Evolutionary conservation across 139 green algal genomes (phyloP), one percentile per base, ranked within the genome.

Genomic region (Closterium sp.): DNA sequence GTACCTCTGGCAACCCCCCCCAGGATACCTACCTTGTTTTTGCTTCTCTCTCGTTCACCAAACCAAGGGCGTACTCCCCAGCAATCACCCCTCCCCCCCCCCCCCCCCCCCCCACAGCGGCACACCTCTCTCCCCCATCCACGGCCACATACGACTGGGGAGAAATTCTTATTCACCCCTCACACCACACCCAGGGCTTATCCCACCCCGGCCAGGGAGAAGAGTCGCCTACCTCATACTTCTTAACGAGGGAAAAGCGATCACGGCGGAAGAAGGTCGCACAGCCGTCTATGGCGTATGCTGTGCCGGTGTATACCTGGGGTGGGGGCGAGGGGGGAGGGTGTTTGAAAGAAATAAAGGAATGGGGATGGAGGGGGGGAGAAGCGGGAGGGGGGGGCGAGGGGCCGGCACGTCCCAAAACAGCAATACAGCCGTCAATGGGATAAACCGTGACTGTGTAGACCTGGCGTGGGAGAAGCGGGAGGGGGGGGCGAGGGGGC

Each of bases 181-280:
- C 84, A 28, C 84, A 87, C n/a, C n/a, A 30, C 84, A 87, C n/a
- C 2, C 84, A 28, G n/a, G n/a, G 27, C 84, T 29, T 7, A 31
- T 9, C 11, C 32, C 32, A 38, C 32, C 32, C 4, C 32, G 32
- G 32, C 32, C 32, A n/a, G n/a, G n/a, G n/a, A n/a, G n/a, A n/a
- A n/a, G n/a, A n/a, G n/a, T n/a, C n/a, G 21, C 92, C 2, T 62
- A 94, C 97, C 96, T 98, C 97, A 90, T 99, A 99, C 97, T 99
- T 99, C 96, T 99, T 99, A 19, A 99, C 97, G 62, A 99, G 95
- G 22, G 96, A 94, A 92, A 99, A 99, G 86, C 96, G 95, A 90
- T 98, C 96, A 45, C 86, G 94, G 85, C 95, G 95, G 96, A 98
- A 99, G 94, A 99, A 99, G 10, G 98, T 99, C 27, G 98, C 98